phyloP scores from a whole-genome alignment of 805 yeast species.

The Yarrowia alimentaria region DNA sequence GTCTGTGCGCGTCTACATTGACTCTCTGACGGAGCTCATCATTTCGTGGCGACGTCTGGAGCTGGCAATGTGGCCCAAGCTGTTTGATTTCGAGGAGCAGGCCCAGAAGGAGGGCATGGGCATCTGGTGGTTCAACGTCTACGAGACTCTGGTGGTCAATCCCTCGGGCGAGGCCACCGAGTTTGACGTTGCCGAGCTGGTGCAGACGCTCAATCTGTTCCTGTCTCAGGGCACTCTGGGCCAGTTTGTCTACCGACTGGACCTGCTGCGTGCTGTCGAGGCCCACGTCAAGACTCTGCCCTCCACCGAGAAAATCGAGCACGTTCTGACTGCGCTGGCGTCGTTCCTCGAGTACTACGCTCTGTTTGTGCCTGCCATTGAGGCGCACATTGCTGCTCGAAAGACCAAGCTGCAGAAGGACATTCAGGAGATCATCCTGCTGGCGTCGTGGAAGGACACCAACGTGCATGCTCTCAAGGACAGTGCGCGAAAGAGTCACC shows the following conservation, averaged over 20 bases:
- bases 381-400: constrained; percentile 45
- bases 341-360: constrained; percentile 63
- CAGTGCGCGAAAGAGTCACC: constrained; percentile 88
- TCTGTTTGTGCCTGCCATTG: constrained; percentile 59
- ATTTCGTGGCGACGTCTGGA: constrained; percentile 92
- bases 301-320: no score
- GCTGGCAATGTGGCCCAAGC: constrained; percentile 75
- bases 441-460: constrained; percentile 97
- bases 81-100: constrained; percentile 64
- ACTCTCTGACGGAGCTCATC: constrained; percentile 61
- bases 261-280: constrained; percentile 52
- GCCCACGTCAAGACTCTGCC: constrained; percentile 34
- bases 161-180: constrained; percentile 32
- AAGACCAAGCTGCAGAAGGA: constrained; percentile 69
- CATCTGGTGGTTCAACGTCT: constrained; percentile 89
- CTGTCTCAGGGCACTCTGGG: constrained; percentile 76
- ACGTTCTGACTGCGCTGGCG: constrained; percentile 45
- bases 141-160: constrained; percentile 61
- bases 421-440: constrained; percentile 73
- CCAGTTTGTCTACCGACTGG: constrained; percentile 61
- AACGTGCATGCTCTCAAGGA: constrained; percentile 91
- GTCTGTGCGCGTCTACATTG: constrained; percentile 56
- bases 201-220: constrained; percentile 68
- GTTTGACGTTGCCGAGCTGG: constrained; percentile 41
- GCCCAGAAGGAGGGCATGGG: constrained; percentile 52